These are phyloP conservation scores for Cantharellus anzutake DNA, from an alignment of 768 basidiomycete genomes.

Conservation along the genomic window DNA sequence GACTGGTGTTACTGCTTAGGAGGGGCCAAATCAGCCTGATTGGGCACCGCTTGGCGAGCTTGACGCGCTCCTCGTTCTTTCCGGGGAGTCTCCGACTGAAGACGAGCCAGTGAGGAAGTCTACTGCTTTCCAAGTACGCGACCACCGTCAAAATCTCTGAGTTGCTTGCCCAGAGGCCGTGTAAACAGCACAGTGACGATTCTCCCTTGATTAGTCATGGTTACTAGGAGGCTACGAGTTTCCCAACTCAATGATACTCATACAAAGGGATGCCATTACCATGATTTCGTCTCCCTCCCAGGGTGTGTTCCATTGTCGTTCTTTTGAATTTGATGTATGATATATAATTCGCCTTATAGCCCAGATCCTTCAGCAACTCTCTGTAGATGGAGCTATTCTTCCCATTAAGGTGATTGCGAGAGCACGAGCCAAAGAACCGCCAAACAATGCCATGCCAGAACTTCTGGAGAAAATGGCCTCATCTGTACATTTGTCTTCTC, in stretches of 20 bases:
- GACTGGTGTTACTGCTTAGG: background rate
- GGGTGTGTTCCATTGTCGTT: slow-evolving; percentile 27
- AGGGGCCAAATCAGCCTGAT: slow-evolving; percentile 19
- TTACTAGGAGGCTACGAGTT: slow-evolving; percentile 85
- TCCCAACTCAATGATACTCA: slow-evolving; percentile 77
- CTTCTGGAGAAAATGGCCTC: slow-evolving; percentile 33
- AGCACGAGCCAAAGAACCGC: slow-evolving; percentile 60
- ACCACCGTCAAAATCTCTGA: slow-evolving; percentile 6
- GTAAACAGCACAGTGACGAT: background rate
- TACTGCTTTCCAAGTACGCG: slow-evolving; percentile 70
- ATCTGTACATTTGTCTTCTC: slow-evolving; percentile 4
- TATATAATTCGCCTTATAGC: slow-evolving; percentile 26
- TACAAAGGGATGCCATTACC: slow-evolving; percentile 54
- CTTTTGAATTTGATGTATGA: slow-evolving; percentile 3
- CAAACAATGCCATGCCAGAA: slow-evolving; percentile 53
- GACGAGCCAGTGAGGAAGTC: slow-evolving; percentile 86
- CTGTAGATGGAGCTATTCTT: slow-evolving; percentile 33
- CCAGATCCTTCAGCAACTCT: slow-evolving; percentile 67
- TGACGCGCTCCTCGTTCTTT: slow-evolving; percentile 50
- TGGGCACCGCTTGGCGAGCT: slow-evolving; percentile 44
- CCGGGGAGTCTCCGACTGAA: slow-evolving; percentile 65
- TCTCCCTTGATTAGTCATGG: slow-evolving; percentile 49
- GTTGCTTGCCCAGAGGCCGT: background rate
- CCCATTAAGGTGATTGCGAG: slow-evolving; percentile 61
- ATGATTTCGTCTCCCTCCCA: slow-evolving; percentile 81